Conservation (phyloP, 225 moss, liverwort and hornwort species). For the Pseudoscleropodium purum region DNA sequence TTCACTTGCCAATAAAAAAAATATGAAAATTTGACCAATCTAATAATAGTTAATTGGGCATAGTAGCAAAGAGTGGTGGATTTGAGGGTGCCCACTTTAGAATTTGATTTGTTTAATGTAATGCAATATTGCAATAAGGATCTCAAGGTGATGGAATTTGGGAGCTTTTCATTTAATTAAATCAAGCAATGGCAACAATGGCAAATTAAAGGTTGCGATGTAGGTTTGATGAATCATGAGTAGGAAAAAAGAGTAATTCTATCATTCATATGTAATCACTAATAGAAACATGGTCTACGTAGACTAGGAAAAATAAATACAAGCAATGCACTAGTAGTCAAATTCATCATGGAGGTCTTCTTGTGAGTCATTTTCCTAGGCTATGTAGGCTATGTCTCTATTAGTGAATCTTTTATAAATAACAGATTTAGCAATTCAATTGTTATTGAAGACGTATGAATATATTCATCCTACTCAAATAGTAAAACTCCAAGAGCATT, state of each 20-base stretch:
- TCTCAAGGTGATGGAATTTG: not conserved
- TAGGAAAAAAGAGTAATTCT: too few relatives aligned
- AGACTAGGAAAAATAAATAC: too few relatives aligned
- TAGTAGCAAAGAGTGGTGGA: rapidly evolving
- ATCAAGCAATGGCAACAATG: too few relatives aligned
- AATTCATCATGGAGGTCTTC: not conserved
- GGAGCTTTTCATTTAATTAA: not conserved
- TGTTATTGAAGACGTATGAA: rapidly evolving
- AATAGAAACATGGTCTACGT: too few relatives aligned
- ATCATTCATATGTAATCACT: not conserved
- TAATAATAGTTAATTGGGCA: too few relatives aligned
- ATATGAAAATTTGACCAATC: not conserved
- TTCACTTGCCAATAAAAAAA: not conserved
- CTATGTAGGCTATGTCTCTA: not conserved
- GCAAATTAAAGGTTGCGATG: too few relatives aligned
- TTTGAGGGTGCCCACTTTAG: not conserved
- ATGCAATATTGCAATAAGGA: not conserved
- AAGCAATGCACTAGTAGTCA: too few relatives aligned
- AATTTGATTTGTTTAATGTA: not conserved
- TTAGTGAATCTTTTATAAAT: too few relatives aligned
- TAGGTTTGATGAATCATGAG: not conserved
- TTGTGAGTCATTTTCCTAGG: not conserved
- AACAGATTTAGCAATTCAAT: not conserved
- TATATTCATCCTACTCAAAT: not conserved
- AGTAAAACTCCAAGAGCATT: not conserved